Evolutionary conservation across 2,329 filamentous ascomycete species (phyloP).

Genomic region (Phaeoacremonium minimum): DNA sequence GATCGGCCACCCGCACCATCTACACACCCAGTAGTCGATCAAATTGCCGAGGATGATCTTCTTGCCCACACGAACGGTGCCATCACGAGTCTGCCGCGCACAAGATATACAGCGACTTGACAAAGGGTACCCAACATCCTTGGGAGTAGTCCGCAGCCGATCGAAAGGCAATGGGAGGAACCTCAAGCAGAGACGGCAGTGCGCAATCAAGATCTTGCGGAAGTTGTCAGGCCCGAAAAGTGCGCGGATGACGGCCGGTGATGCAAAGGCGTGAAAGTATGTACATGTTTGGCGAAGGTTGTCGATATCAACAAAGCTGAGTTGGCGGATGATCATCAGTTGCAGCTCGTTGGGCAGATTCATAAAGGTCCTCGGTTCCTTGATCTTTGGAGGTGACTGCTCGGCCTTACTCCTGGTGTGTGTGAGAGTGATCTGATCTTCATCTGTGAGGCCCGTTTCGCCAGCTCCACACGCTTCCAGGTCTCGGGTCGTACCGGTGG

Average conservation of each 20-base stretch:
- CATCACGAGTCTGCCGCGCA: constrained; percentile 25
- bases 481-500: no score
- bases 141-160: constrained; percentile 23
- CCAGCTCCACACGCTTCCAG: no score
- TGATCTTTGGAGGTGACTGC: no score
- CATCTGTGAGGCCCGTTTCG: no score
- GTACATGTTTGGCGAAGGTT: constrained; percentile 34
- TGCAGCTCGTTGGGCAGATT: constrained; percentile 36
- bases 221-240: constrained; percentile 27
- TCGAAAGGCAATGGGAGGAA: constrained; percentile 18
- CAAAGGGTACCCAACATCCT: constrained; percentile 28
- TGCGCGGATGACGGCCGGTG: constrained; percentile 25
- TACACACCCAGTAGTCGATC: constrained; percentile 30
- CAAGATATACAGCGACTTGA: constrained; percentile 35
- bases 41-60: constrained; percentile 30
- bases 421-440: no score
- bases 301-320: constrained; percentile 38
- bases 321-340: constrained; percentile 30
- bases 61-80: constrained; percentile 29
- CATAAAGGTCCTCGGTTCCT: constrained; percentile 18
- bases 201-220: constrained; percentile 16
- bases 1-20: constrained; percentile 39
- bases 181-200: constrained; percentile 34
- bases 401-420: no score
- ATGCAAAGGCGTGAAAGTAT: constrained; percentile 27